Evolutionary conservation across 345 rosid species (phyloP), one percentile per base, ranked within the genome.

Genomic region (Schrenkiella parvula): DNA sequence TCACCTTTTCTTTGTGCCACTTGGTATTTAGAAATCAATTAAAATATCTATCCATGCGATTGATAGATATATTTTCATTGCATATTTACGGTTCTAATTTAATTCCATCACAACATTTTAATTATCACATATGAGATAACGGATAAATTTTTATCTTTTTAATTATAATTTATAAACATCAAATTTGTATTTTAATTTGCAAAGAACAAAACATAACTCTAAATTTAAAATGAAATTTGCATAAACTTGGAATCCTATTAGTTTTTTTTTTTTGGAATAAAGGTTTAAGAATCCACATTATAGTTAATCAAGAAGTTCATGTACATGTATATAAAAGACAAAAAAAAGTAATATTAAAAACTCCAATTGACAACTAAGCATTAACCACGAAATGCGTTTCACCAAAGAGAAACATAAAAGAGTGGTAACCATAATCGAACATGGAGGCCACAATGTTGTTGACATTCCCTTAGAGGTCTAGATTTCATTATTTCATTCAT

Each of bases 361-460:
- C 1, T 22, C 22, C 28, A 66, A 66, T 66, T 66, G 43, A 22
- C 35, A 37, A 47, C 35, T 11, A 31, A 46, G 23, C 32, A 53
- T 4, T 10, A 55, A 18, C 35, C 53, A 46, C 11, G 7, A 55
- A 66, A 57, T 26, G 34, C 58, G 1, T 6, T 26, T 75, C 7
- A 63, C 66, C 19, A 55, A 55, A 43, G 35, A 7, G 1, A 71
- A 54, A 70, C 61, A 50, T 11, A 78, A 38, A 76, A 81, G 71
- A 67, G 79, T 75, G 84, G 84, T 56, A 86, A 78, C 81, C 88
- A 86, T 84, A 65, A 84, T 84, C 88, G 83, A 80, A 78, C 75
- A 75, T 78, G 82, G 78, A 74, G n/a, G 78, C 81, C 85, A 82
- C 81, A 79, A 38, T 46, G 72, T 74, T 62, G 73, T 77, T 71